Conservation (phyloP, 306 rosid genomes). For the Begonia fuchsioides region DNA sequence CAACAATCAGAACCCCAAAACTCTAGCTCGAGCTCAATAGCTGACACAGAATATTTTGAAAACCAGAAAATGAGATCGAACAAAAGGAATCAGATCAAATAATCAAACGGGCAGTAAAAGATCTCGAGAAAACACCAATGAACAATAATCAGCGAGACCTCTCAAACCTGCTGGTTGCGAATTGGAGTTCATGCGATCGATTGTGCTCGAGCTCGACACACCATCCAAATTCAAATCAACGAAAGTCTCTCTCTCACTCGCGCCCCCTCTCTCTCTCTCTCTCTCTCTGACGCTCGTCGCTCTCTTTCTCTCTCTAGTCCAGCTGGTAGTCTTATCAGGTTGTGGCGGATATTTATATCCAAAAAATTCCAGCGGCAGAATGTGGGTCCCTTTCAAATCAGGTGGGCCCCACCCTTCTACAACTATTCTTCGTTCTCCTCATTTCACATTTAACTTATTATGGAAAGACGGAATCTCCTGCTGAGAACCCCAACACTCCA, state of each 20-base stretch:
- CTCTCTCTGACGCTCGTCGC: not conserved
- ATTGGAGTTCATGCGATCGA: slow-evolving; percentile 6
- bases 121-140: too few relatives aligned
- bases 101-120: too few relatives aligned
- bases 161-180: slow-evolving; percentile 11
- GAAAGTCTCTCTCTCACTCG: not conserved
- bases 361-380: too few relatives aligned
- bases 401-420: too few relatives aligned
- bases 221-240: not conserved
- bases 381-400: too few relatives aligned
- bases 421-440: too few relatives aligned
- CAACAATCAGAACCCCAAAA: too few relatives aligned
- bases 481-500: too few relatives aligned
- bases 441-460: too few relatives aligned
- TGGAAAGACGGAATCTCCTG: too few relatives aligned
- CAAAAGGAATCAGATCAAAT: not conserved
- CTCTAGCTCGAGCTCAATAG: not conserved
- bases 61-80: not conserved
- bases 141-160: not conserved
- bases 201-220: not conserved
- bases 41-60: not conserved
- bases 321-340: slow-evolving; percentile 3
- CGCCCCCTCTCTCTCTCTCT: not conserved
- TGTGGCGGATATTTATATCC: not conserved
- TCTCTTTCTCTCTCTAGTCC: not conserved